These are phyloP conservation scores for Huntiella bhutanensis DNA, from an alignment of 2,329 filamentous ascomycete genomes.

Conservation along the genomic window DNA sequence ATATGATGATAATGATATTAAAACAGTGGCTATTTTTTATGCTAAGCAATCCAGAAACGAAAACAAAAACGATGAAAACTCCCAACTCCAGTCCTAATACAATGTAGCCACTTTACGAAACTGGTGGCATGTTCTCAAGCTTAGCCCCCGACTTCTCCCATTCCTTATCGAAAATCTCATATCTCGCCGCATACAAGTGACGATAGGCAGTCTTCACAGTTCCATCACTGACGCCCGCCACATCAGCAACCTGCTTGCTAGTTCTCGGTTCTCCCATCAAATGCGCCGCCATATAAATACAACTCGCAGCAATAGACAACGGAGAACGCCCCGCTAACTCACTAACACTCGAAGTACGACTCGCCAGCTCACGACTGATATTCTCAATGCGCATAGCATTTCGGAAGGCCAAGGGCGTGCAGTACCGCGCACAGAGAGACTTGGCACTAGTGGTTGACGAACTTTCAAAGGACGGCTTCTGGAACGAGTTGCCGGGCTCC, in stretches of 20 bases:
- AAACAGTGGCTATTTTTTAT: slow-evolving; percentile 1
- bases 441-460: slow-evolving; percentile 56
- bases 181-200: slow-evolving; percentile 55
- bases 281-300: slow-evolving; percentile 89
- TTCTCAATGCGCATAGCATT: slow-evolving; percentile 56
- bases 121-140: slow-evolving; percentile 46
- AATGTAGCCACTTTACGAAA: slow-evolving; percentile 1
- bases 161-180: slow-evolving; percentile 54
- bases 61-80: not conserved
- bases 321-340: slow-evolving; percentile 84
- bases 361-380: slow-evolving; percentile 60
- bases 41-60: not conserved
- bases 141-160: slow-evolving; percentile 59
- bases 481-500: slow-evolving; percentile 26
- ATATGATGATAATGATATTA: not conserved
- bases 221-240: slow-evolving; percentile 84
- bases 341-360: slow-evolving; percentile 56
- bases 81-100: not conserved
- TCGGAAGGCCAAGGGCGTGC: slow-evolving; percentile 59
- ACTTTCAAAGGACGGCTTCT: slow-evolving; percentile 40
- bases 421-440: slow-evolving; percentile 78
- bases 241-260: slow-evolving; percentile 69
- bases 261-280: slow-evolving; percentile 61
- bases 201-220: slow-evolving; percentile 95
- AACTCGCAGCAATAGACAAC: slow-evolving; percentile 80